A percentile compares a stretch with the other conserved stretches of the same genome.
Evolutionary conservation across 768 basidiomycete genomes (phyloP).

Genomic region (Heimioporus sp.): DNA sequence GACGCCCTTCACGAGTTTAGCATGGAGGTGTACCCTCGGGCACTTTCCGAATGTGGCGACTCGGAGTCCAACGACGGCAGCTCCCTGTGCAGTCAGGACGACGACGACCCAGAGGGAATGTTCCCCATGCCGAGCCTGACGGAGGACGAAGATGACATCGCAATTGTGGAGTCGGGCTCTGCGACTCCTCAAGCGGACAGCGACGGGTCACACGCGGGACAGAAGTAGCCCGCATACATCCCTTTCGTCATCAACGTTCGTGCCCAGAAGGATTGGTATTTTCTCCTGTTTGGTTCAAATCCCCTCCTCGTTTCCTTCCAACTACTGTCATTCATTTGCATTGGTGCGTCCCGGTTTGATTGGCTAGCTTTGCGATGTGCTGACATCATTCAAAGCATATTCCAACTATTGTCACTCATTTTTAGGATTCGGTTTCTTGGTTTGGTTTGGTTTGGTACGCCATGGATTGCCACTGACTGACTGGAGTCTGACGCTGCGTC

Average conservation of each 20-base stretch:
- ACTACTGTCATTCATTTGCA: slow-evolving; percentile 17
- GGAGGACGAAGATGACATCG: not conserved
- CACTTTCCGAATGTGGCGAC: slow-evolving; percentile 6
- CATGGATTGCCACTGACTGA: no score
- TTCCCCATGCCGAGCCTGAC: not conserved
- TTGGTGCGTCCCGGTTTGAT: not conserved
- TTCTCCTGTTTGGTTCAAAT: not conserved
- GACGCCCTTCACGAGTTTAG: slow-evolving; percentile 8
- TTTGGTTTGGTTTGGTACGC: slow-evolving; percentile 10
- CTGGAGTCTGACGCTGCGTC: not conserved
- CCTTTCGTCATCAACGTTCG: slow-evolving; percentile 1
- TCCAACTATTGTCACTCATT: slow-evolving; percentile 17
- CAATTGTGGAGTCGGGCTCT: not conserved
- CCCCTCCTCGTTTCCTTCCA: slow-evolving; percentile 6
- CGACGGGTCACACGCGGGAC: slow-evolving; percentile 1
- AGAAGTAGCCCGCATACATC: slow-evolving; percentile 4
- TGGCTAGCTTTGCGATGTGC: not conserved
- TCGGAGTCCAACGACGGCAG: not conserved
- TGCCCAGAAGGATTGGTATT: slow-evolving; percentile 4
- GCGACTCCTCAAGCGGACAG: not conserved
- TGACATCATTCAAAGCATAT: not conserved
- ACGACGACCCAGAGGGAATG: not conserved
- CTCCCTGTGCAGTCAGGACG: not conserved
- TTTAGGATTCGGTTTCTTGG: not conserved
- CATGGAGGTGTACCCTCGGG: slow-evolving; percentile 3